phyloP scores from a whole-genome alignment of 352 stramenopile genomes.

The Globisporangium spiculum region DNA sequence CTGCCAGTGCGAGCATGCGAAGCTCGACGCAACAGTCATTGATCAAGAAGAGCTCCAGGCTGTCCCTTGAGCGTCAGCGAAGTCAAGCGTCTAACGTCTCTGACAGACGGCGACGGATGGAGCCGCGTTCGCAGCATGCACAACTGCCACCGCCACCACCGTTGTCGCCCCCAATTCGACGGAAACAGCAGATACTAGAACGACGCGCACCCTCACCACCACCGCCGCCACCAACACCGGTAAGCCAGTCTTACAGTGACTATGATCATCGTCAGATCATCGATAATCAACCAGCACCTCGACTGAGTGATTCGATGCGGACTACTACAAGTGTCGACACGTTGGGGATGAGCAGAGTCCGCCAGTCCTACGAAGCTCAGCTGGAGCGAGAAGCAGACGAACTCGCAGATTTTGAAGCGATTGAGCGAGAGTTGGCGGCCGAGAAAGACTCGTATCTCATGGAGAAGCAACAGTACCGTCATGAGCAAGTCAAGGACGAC shows the following conservation, averaged over 20 bases:
- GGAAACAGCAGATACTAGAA: not conserved
- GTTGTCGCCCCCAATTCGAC: not conserved
- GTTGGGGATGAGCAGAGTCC: slow-evolving; percentile 49
- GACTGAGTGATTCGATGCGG: slow-evolving; percentile 20
- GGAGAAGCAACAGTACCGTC: slow-evolving; percentile 29
- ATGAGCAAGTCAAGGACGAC: not conserved
- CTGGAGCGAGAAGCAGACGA: slow-evolving; percentile 62
- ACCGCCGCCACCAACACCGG: not conserved
- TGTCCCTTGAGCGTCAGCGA: slow-evolving; percentile 12
- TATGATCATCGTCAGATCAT: not conserved
- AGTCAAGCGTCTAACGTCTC: not conserved
- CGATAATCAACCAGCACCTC: not conserved
- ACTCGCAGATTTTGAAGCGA: slow-evolving; percentile 76
- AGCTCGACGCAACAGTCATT: slow-evolving; percentile 13
- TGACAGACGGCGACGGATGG: not conserved
- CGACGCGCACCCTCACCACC: not conserved
- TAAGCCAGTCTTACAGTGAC: not conserved
- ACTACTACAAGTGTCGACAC: slow-evolving; percentile 47
- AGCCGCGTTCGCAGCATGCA: not conserved
- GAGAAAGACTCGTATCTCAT: slow-evolving; percentile 59
- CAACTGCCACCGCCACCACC: not conserved
- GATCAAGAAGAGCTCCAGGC: slow-evolving; percentile 24
- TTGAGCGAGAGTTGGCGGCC: slow-evolving; percentile 59
- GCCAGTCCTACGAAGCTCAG: slow-evolving; percentile 54
- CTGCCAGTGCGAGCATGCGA: slow-evolving; percentile 7